Conservation (phyloP, 768 basidiomycete genomes). For the Termitomyces sp. region DNA sequence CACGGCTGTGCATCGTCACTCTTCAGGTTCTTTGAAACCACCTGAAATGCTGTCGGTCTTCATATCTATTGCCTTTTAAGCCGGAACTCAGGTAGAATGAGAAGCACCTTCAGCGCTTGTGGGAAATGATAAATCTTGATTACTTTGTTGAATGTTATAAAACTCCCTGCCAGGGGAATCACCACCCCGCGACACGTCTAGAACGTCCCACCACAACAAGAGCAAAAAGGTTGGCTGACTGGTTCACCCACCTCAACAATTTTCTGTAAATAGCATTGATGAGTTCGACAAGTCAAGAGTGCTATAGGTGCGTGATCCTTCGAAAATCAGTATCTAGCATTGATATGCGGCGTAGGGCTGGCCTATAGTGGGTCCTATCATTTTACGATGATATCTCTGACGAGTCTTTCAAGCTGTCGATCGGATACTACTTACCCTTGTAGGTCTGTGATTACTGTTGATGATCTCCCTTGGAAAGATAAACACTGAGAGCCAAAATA, state of each 20-base stretch:
- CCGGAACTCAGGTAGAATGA: not conserved
- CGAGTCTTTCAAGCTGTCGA: not conserved
- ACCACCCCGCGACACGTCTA: constrained; percentile 24
- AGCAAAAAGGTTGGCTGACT: not conserved
- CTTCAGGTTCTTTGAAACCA: not conserved
- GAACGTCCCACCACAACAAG: constrained; percentile 16
- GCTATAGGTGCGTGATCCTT: constrained; percentile 1
- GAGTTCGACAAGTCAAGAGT: constrained; percentile 6
- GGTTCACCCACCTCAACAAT: not conserved
- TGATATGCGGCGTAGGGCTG: constrained; percentile 4
- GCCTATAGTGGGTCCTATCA: not conserved
- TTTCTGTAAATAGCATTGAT: not conserved
- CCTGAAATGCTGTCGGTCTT: not conserved
- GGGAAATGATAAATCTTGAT: not conserved
- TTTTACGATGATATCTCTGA: not conserved
- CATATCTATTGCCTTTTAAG: not conserved
- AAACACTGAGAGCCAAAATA: not conserved
- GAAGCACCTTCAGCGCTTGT: not conserved
- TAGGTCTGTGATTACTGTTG: constrained; percentile 1
- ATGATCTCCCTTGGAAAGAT: no score
- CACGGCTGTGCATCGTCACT: not conserved
- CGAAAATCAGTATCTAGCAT: not conserved
- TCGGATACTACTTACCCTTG: constrained; percentile 1
- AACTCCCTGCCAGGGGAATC: not conserved
- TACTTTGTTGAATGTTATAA: not conserved